Conservation (phyloP, 192 early-diverging fungal genomes). For the Lobosporangium transversale region DNA sequence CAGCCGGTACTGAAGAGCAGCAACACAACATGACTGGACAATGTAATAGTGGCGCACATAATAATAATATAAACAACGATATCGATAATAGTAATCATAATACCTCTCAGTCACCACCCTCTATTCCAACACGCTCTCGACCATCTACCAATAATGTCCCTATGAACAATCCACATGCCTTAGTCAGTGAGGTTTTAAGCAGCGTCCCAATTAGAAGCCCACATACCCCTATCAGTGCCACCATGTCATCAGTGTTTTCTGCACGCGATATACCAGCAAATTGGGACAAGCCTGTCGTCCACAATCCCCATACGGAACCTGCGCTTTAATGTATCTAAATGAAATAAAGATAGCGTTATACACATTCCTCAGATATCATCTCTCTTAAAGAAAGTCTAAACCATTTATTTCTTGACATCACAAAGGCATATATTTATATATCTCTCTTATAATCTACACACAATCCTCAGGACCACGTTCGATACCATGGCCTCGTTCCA, state of each 20-base stretch:
- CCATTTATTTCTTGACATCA: too few relatives aligned
- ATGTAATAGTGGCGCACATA: too few relatives aligned
- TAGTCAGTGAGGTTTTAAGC: too few relatives aligned
- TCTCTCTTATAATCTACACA: conserved; percentile 36
- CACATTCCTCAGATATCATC: too few relatives aligned
- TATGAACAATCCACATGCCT: background rate
- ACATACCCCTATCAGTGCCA: too few relatives aligned
- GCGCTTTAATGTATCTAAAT: too few relatives aligned
- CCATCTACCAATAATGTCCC: background rate
- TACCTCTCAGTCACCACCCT: too few relatives aligned
- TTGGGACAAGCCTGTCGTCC: background rate
- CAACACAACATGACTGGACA: background rate
- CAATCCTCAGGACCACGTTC: conserved; percentile 50
- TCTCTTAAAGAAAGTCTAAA: too few relatives aligned
- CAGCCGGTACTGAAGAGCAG: background rate
- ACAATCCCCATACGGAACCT: background rate
- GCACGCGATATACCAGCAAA: background rate
- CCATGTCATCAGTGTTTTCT: background rate
- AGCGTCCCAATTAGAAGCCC: too few relatives aligned
- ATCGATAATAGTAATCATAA: too few relatives aligned
- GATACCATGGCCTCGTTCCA: conserved; percentile 35
- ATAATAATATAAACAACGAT: background rate
- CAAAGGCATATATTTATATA: too few relatives aligned
- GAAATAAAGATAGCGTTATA: too few relatives aligned
- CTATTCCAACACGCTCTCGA: background rate